These are phyloP conservation scores for Amanita pallidorosea DNA, from an alignment of 768 basidiomycete species.

Conservation along the genomic window DNA sequence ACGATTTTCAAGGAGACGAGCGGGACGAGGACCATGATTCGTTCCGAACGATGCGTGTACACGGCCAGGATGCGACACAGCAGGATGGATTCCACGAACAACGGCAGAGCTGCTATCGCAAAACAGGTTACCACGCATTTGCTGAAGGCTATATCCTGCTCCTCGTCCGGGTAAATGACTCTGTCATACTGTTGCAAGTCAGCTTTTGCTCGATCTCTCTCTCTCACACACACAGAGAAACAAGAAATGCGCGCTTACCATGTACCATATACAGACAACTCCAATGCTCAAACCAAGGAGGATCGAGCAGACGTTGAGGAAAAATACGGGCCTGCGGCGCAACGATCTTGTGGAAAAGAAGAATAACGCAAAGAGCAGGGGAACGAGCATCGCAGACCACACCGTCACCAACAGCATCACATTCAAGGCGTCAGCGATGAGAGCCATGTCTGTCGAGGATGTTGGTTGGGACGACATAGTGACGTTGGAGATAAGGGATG, in stretches of 20 bases:
- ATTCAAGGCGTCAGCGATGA: not conserved
- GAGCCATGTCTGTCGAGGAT: no score
- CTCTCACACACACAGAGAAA: no score
- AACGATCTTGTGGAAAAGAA: not conserved
- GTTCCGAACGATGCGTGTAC: not conserved
- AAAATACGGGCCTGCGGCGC: slow-evolving; percentile 1
- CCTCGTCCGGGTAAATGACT: not conserved
- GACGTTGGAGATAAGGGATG: no score
- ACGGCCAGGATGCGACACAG: not conserved
- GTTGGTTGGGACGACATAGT: no score
- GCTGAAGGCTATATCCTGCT: not conserved
- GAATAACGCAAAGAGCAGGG: not conserved
- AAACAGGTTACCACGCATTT: not conserved
- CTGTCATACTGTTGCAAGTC: not conserved
- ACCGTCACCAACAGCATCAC: not conserved
- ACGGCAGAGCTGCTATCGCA: not conserved
- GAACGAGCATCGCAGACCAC: slow-evolving; percentile 3
- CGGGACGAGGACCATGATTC: not conserved
- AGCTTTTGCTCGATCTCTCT: no score
- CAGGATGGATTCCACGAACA: not conserved
- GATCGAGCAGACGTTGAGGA: not conserved
- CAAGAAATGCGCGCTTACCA: not conserved
- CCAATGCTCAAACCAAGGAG: not conserved
- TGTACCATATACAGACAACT: not conserved
- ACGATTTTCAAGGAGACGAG: not conserved